Evolutionary conservation across 2,329 filamentous ascomycete genomes (phyloP).

Genomic region (Ceratocystis albifundus): DNA sequence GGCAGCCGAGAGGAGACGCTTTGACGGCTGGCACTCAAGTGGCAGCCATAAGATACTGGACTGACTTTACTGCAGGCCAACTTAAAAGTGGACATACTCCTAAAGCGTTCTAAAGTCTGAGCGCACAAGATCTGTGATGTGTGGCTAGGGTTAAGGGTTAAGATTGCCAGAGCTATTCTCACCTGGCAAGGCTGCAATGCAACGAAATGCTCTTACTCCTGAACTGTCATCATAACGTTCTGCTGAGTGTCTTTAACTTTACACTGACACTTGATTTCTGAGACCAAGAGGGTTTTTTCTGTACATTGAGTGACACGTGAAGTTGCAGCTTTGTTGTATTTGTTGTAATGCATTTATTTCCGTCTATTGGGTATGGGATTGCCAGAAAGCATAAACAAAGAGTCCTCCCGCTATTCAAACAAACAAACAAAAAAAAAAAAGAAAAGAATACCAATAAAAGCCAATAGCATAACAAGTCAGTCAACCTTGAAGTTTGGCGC

Average conservation of each 20-base stretch:
- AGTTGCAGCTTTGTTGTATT: background rate
- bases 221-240: background rate
- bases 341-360: background rate
- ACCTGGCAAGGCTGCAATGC: too few relatives aligned
- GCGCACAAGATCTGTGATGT: background rate
- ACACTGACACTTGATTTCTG: too few relatives aligned
- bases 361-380: background rate
- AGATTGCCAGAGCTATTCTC: background rate
- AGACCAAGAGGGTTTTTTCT: too few relatives aligned
- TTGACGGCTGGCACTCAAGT: background rate
- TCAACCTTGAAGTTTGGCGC: background rate
- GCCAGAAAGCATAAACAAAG: constrained; percentile 1
- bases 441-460: background rate
- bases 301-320: too few relatives aligned
- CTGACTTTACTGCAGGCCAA: background rate
- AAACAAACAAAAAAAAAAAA: background rate
- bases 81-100: background rate
- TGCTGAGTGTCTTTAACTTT: too few relatives aligned
- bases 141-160: background rate
- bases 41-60: background rate
- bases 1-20: background rate
- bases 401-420: background rate
- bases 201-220: background rate
- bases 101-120: too few relatives aligned
- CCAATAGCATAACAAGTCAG: background rate